A percentile compares a stretch with the other conserved stretches of the same genome.
Conservation (phyloP, 139 green algal genomes). For the Chlamydomonas sp. region DNA sequence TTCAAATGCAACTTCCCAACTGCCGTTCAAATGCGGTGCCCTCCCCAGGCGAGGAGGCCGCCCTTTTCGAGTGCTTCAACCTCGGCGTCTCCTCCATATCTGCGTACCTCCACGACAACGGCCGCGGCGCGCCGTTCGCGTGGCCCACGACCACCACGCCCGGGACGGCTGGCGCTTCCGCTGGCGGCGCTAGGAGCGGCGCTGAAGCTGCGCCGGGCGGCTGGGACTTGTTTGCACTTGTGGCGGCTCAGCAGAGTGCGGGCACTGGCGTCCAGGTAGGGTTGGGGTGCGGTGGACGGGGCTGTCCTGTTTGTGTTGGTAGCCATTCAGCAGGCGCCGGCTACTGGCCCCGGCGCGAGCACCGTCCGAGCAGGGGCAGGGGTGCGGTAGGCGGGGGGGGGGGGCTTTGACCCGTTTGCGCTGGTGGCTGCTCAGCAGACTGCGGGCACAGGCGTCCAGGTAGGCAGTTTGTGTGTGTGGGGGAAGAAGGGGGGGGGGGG, state of each 20-base stretch:
- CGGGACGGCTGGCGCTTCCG: no score
- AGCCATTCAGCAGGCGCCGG: no score
- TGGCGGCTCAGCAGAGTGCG: no score
- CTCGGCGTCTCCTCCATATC: slow-evolving; percentile 47
- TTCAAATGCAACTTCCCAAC: not conserved
- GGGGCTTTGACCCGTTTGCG: not conserved
- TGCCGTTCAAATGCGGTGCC: not conserved
- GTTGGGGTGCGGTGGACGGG: slow-evolving; percentile 2
- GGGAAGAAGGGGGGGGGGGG: not conserved
- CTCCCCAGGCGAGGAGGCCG: slow-evolving; percentile 59
- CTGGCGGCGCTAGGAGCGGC: no score
- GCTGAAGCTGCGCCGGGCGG: not conserved
- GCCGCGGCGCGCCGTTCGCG: slow-evolving; percentile 13
- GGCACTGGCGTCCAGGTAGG: no score
- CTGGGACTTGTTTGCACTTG: not conserved
- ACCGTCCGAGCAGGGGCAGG: no score
- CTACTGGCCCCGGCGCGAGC: no score
- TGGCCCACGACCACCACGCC: slow-evolving; percentile 29
- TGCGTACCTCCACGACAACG: slow-evolving; percentile 57
- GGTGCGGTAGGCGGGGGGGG: not conserved
- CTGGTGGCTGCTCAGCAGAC: no score
- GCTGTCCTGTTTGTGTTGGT: no score
- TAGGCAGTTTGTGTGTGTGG: no score
- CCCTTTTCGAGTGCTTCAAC: slow-evolving; percentile 69
- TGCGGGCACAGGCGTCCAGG: no score